Evolutionary conservation across 129 eudicot genomes (phyloP).

Genomic region (Centrapalus pauciflorus): DNA sequence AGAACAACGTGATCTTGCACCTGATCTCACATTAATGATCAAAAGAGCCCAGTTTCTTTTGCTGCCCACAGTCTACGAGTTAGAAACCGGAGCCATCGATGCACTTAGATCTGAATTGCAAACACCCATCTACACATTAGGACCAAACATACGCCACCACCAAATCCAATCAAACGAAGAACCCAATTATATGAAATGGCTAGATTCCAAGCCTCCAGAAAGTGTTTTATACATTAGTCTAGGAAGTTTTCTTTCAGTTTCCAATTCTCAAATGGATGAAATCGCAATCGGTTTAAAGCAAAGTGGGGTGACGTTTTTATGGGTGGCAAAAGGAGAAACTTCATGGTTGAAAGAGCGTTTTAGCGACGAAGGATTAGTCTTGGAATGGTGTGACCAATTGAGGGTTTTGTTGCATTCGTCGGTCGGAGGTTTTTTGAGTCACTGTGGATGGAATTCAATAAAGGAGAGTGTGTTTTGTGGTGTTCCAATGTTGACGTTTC

Average conservation of each 20-base stretch:
- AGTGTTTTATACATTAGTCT: slow-evolving; percentile 40
- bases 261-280: slow-evolving; percentile 45
- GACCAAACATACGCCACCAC: slow-evolving; percentile 26
- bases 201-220: slow-evolving; percentile 36
- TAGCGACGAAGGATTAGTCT: slow-evolving; percentile 18
- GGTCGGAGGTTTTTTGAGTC: slow-evolving; percentile 28
- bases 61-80: not conserved
- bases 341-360: slow-evolving; percentile 1
- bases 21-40: not conserved
- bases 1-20: not conserved
- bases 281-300: slow-evolving; percentile 30
- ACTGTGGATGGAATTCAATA: slow-evolving; percentile 40
- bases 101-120: slow-evolving; percentile 15
- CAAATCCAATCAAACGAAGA: too few species aligned
- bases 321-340: slow-evolving; percentile 28
- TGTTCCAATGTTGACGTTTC: slow-evolving; percentile 37
- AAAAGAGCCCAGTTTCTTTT: not conserved
- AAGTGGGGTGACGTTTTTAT: slow-evolving; percentile 29
- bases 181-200: slow-evolving; percentile 19
- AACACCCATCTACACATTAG: slow-evolving; percentile 23
- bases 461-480: slow-evolving; percentile 30
- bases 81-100: slow-evolving; percentile 16
- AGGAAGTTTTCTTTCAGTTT: slow-evolving; percentile 47
- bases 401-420: slow-evolving; percentile 30
- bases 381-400: slow-evolving; percentile 39